Base-by-base conservation (phyloP, 192 early-diverging fungal species). In the Backusella westeae region DNA sequence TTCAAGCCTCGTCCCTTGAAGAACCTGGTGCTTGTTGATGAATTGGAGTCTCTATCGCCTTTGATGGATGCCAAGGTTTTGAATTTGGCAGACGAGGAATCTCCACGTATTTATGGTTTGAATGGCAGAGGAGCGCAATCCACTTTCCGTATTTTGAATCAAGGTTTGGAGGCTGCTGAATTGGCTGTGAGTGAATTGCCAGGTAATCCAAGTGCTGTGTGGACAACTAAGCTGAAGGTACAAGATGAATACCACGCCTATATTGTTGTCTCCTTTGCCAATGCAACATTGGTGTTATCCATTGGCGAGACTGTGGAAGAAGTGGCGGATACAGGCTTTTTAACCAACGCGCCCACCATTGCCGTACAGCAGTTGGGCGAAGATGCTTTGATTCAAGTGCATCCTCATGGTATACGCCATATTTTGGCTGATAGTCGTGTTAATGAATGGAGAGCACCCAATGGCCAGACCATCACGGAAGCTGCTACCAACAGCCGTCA, bases 291-390 rank as follows among this genome's bases (percentile, higher is more conserved):
- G 39, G 96, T 97, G 14, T 85, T 99, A 46, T 90, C 91, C 1
- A 96, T 97, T 79, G 97, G 94, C 1, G 96, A 96, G 71, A 96
- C 93, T 6, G 95, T 98, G 1, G 91, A 95, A 73, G 97, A 98
- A 81, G 93, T 96, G 1, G 90, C 92, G 0, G 96, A 96, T 83
- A 93, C 95, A 1, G 96, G 95, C n/a, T 93, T 99, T 77, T 76
- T 95, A 35, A 87, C 90, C 56, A 86, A 89, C 21, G 93, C 93
- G 6, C 93, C 94, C 0, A 99, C 98, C 1, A 82, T 99, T 32
- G 88, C 88, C 23, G 93, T 96, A 3, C 91, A 92, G 36, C 92
- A 94, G 73, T 80, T 96, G 7, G 96, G 94, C 5, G 95, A 94
- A 72, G 94, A 95, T 81, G 90, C 95, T 1, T 71, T 98, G 14